Conservation (phyloP, 768 basidiomycete genomes). For the Lentinus tigrinus region DNA sequence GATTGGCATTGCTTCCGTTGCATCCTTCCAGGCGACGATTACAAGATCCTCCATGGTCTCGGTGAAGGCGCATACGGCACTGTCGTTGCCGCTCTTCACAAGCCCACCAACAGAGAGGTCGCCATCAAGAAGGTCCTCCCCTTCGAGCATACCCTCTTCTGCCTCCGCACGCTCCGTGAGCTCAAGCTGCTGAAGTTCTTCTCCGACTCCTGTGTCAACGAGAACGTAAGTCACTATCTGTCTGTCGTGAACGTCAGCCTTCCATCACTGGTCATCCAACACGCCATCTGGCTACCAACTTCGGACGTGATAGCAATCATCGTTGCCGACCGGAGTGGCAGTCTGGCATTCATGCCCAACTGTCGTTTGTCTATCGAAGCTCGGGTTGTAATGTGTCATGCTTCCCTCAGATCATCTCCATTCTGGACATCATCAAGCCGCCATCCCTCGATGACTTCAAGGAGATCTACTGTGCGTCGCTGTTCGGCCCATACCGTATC, state of each 20-base stretch:
- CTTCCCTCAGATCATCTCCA: constrained; percentile 74
- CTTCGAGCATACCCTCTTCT: constrained; percentile 93
- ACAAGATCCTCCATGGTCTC: constrained; percentile 70
- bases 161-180: constrained; percentile 85
- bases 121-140: constrained; percentile 96
- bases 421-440: constrained; percentile 89
- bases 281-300: too few relatives aligned
- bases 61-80: constrained; percentile 91
- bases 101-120: constrained; percentile 77
- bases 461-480: constrained; percentile 72
- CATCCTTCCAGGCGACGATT: constrained; percentile 57
- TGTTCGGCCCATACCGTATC: neutral
- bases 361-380: too few relatives aligned
- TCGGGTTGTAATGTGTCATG: neutral
- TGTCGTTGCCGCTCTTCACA: constrained; percentile 85
- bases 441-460: constrained; percentile 72
- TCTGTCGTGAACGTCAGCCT: neutral
- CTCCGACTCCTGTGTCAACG: constrained; percentile 75
- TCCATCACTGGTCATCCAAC: neutral
- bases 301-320: too few relatives aligned
- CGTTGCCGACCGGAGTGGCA: too few relatives aligned
- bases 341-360: too few relatives aligned
- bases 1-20: neutral
- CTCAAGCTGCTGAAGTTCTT: constrained; percentile 88
- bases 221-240: constrained; percentile 53